phyloP scores from a whole-genome alignment of 1,139 yeast species.

The Suhomyces wounanorum region DNA sequence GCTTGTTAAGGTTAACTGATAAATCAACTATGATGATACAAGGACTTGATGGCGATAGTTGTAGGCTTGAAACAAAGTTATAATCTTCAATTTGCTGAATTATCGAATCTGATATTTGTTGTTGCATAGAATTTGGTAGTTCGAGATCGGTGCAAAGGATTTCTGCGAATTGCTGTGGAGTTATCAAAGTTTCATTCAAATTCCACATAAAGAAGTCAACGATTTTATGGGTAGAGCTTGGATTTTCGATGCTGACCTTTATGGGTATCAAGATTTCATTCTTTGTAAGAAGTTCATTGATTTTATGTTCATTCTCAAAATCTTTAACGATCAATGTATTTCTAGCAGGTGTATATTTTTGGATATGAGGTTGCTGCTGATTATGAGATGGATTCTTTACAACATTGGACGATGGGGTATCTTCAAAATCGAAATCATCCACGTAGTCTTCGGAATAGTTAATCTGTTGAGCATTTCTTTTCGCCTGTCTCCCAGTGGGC shows the following conservation, averaged over 20 bases:
- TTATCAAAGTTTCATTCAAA: conserved; percentile 69
- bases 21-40: conserved; percentile 79
- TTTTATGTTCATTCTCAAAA: conserved; percentile 26
- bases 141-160: conserved; percentile 83
- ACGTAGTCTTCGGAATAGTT: conserved; percentile 73
- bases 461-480: conserved; percentile 70
- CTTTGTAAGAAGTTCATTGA: conserved; percentile 31
- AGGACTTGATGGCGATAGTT: conserved; percentile 63
- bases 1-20: conserved; percentile 81
- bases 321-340: conserved; percentile 31
- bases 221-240: conserved; percentile 57
- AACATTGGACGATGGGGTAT: conserved; percentile 31
- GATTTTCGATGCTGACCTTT: conserved; percentile 70
- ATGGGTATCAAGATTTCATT: conserved; percentile 70
- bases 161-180: conserved; percentile 83
- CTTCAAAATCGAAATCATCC: conserved; percentile 74
- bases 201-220: conserved; percentile 93
- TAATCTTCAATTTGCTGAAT: conserved; percentile 80
- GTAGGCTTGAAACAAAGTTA: conserved; percentile 54
- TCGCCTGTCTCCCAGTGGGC: conserved; percentile 75
- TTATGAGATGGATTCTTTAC: conserved; percentile 15
- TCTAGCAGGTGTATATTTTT: conserved; percentile 40
- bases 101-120: conserved; percentile 70
- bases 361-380: conserved; percentile 31
- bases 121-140: conserved; percentile 63